Conservation (phyloP, 345 rosid genomes). For the Turnera subulata region DNA sequence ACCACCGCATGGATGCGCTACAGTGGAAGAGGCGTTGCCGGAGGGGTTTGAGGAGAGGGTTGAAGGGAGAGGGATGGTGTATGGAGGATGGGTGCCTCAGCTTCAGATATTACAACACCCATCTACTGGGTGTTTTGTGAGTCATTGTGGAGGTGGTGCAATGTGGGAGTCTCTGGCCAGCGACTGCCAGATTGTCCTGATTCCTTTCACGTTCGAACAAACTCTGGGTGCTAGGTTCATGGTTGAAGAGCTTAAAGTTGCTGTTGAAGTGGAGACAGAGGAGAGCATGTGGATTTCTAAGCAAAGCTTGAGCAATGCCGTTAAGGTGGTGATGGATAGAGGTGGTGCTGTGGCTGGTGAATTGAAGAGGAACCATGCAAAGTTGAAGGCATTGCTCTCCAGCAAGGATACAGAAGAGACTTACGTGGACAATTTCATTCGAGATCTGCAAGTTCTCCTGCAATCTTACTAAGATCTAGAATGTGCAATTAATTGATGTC, state of each 20-base stretch:
- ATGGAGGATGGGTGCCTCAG: conserved; percentile 42
- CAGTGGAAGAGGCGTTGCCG: not conserved
- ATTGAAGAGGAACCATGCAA: too few species aligned
- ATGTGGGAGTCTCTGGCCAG: not conserved
- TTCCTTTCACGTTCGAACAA: not conserved
- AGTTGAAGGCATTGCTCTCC: too few species aligned
- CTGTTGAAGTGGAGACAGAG: not conserved
- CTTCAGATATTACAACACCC: conserved; percentile 25
- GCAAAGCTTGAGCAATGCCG: not conserved
- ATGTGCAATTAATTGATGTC: too few species aligned
- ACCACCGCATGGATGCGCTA: not conserved
- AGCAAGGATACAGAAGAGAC: too few species aligned
- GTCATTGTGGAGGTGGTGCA: conserved; percentile 28
- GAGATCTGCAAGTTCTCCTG: too few species aligned
- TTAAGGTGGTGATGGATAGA: too few species aligned
- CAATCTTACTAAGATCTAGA: too few species aligned
- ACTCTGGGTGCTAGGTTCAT: not conserved
- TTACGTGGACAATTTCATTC: too few species aligned
- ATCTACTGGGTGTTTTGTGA: conserved; percentile 39
- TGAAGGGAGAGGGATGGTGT: conserved; percentile 23
- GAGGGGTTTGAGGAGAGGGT: not conserved
- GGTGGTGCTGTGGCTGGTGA: too few species aligned
- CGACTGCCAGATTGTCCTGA: not conserved
- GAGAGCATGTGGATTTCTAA: not conserved
- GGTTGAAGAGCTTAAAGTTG: not conserved